A percentile compares a stretch with the other conserved stretches of the same genome.
Conservation (phyloP, 306 rosid genomes). For the Acacia crassicarpa region DNA sequence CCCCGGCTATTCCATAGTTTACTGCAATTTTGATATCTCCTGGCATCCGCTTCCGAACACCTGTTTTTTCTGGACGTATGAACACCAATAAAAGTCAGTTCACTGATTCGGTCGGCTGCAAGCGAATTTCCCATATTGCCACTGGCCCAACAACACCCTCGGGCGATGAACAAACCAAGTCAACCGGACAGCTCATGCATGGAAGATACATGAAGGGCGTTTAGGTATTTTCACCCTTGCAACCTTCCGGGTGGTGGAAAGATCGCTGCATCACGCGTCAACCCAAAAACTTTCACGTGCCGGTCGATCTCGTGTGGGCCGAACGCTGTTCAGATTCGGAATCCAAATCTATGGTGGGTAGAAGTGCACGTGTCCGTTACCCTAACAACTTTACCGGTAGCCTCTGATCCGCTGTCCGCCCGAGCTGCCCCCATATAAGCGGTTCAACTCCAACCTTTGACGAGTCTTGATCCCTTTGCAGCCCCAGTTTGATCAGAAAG, state of each 20-base stretch:
- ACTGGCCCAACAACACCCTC: neutral
- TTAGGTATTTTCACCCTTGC: neutral
- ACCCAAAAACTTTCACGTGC: conserved; percentile 48
- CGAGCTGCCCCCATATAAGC: conserved; percentile 32
- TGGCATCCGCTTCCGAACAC: neutral
- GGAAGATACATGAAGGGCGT: conserved; percentile 17
- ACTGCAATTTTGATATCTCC: no score
- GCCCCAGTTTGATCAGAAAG: conserved; percentile 24
- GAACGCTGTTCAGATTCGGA: neutral
- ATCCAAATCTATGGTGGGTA: neutral
- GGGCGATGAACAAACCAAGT: neutral
- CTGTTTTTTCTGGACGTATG: neutral
- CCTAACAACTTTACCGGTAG: conserved; percentile 37
- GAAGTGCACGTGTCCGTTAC: conserved; percentile 46
- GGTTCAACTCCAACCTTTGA: neutral
- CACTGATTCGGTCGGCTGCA: conserved; percentile 33
- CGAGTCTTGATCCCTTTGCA: conserved; percentile 14
- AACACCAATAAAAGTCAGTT: conserved; percentile 20
- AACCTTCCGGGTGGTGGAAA: conserved; percentile 15
- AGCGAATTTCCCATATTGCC: conserved; percentile 21
- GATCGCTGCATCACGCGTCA: conserved; percentile 59
- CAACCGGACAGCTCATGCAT: conserved; percentile 37
- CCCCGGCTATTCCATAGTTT: no score
- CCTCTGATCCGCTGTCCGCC: conserved; percentile 60
- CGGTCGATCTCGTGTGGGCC: conserved; percentile 36